These are phyloP conservation scores for Metschnikowia lachancei DNA, from an alignment of 805 yeast genomes.

Conservation along the genomic window DNA sequence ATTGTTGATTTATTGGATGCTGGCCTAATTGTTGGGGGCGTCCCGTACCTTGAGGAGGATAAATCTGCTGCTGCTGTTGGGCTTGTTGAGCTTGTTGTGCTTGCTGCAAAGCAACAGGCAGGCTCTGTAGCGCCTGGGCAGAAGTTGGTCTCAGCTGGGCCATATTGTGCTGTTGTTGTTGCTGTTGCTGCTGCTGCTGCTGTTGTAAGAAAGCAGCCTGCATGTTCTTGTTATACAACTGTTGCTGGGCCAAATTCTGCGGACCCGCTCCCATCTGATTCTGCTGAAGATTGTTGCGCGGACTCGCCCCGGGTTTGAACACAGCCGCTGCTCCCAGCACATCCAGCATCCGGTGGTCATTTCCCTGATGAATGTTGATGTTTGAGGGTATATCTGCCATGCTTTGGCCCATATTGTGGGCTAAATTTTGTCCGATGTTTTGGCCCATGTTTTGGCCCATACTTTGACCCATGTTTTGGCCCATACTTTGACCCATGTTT, in stretches of 20 bases:
- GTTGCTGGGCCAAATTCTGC: constrained; percentile 19
- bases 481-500: neutral
- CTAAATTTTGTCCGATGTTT: too few species aligned
- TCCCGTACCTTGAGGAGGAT: neutral
- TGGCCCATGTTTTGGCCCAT: neutral
- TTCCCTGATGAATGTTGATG: constrained; percentile 1
- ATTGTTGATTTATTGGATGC: constrained; percentile 3
- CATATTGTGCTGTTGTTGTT: constrained; percentile 1
- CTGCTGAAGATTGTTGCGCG: constrained; percentile 2
- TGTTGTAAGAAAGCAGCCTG: constrained; percentile 6
- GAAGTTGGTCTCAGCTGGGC: constrained; percentile 13
- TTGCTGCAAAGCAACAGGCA: neutral
- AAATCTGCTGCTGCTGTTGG: constrained; percentile 1
- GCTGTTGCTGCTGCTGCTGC: constrained; percentile 1
- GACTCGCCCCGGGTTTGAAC: constrained; percentile 2
- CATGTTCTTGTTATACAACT: constrained; percentile 10
- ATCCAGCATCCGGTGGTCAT: neutral
- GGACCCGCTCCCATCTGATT: constrained; percentile 9
- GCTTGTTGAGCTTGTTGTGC: constrained; percentile 1
- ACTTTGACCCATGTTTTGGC: constrained; percentile 1
- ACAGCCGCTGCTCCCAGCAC: neutral
- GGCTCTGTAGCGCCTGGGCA: constrained; percentile 2
- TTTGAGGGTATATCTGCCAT: neutral
- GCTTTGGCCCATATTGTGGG: constrained; percentile 1
- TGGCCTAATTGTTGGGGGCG: constrained; percentile 5